Evolutionary conservation across 2,329 filamentous ascomycete genomes (phyloP).

Genomic region (Penicillium glabrum): DNA sequence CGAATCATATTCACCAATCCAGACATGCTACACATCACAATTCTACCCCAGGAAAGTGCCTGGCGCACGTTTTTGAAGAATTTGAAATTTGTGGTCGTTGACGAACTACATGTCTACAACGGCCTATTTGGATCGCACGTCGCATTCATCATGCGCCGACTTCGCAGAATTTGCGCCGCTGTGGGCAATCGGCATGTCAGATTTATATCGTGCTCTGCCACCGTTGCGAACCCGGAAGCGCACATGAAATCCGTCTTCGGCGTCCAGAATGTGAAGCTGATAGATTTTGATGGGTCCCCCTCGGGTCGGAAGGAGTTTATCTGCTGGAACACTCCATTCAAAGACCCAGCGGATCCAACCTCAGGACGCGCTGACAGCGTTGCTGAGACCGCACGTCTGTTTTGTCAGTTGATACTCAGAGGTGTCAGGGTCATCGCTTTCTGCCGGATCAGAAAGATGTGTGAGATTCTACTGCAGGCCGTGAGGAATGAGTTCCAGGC

Average conservation of each 20-base stretch:
- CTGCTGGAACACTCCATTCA: conserved; percentile 97
- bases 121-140: conserved; percentile 92
- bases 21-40: conserved; percentile 94
- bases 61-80: conserved; percentile 91
- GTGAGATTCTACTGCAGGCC: conserved; percentile 77
- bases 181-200: conserved; percentile 81
- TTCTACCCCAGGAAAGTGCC: conserved; percentile 83
- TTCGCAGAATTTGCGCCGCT: conserved; percentile 84
- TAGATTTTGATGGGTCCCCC: conserved; percentile 90
- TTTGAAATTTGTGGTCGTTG: conserved; percentile 83
- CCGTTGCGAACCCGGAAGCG: conserved; percentile 84
- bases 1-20: conserved; percentile 97
- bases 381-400: conserved; percentile 82
- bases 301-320: conserved; percentile 91
- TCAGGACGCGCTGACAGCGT: conserved; percentile 83
- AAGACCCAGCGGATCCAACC: conserved; percentile 80
- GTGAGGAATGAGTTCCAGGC: conserved; percentile 74
- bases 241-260: conserved; percentile 97
- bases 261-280: conserved; percentile 73
- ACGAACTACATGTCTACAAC: conserved; percentile 95
- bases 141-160: conserved; percentile 86
- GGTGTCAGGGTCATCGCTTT: conserved; percentile 93
- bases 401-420: conserved; percentile 83
- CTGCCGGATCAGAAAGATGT: conserved; percentile 82
- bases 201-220: conserved; percentile 96